phyloP scores from a whole-genome alignment of 1,284 basidiomycete species.

The Ceratobasidium papillatum region DNA sequence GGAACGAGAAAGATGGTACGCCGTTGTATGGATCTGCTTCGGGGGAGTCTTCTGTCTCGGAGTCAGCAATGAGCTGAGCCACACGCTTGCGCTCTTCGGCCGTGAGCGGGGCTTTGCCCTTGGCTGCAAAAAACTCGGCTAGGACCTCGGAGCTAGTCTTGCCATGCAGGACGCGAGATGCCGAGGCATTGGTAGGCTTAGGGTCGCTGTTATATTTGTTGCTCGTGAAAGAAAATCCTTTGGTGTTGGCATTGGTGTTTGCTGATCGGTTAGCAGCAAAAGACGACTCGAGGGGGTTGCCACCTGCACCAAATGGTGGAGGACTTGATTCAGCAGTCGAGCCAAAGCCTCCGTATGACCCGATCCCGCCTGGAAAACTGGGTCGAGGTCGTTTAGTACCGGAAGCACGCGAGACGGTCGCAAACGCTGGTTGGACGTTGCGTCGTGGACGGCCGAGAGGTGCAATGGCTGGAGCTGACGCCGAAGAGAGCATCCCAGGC shows the following conservation, averaged over 20 bases:
- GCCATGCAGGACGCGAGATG: background rate
- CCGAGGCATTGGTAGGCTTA: background rate
- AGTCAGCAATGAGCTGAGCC: slow-evolving; percentile 18
- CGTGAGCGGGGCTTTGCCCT: slow-evolving; percentile 33
- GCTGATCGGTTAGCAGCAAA: slow-evolving; percentile 33
- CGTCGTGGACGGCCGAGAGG: slow-evolving; percentile 20
- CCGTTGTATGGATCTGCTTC: slow-evolving; percentile 33
- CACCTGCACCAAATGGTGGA: slow-evolving; percentile 9
- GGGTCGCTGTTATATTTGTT: background rate
- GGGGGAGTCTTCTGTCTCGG: slow-evolving; percentile 12
- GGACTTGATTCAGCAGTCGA: slow-evolving; percentile 28
- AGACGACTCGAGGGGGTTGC: slow-evolving; percentile 22
- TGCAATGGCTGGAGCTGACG: slow-evolving; percentile 11
- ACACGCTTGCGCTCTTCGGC: slow-evolving; percentile 29
- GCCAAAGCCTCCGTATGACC: slow-evolving; percentile 26
- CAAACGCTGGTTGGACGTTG: slow-evolving; percentile 28
- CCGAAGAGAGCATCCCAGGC: background rate
- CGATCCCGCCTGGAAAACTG: slow-evolving; percentile 23
- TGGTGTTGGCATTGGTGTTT: background rate
- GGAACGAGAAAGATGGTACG: slow-evolving; percentile 32
- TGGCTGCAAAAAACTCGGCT: slow-evolving; percentile 28
- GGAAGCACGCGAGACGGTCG: slow-evolving; percentile 13
- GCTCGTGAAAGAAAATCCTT: background rate
- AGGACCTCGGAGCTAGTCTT: slow-evolving; percentile 31
- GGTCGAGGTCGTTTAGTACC: slow-evolving; percentile 20